phyloP scores from a whole-genome alignment of 345 rosid species.

The Salix purpurea region DNA sequence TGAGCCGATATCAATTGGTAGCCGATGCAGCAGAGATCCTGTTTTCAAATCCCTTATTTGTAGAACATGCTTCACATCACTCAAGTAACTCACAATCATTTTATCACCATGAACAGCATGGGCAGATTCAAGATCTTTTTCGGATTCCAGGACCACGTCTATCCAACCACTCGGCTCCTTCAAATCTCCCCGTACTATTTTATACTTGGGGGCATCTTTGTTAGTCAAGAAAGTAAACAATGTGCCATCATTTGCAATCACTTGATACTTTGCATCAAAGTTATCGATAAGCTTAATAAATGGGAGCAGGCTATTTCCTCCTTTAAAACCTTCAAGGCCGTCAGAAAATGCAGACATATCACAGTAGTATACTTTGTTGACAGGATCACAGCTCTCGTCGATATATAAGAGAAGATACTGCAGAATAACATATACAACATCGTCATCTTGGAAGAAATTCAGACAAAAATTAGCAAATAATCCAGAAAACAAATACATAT shows the following conservation, averaged over 20 bases:
- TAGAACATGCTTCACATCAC: conserved; percentile 73
- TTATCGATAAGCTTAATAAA: conserved; percentile 73
- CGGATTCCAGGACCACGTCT: conserved; percentile 68
- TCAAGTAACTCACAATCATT: conserved; percentile 74
- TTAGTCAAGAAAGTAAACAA: conserved; percentile 72
- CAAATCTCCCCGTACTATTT: conserved; percentile 72
- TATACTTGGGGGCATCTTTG: conserved; percentile 80
- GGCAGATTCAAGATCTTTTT: conserved; percentile 71
- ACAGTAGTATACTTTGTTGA: conserved; percentile 73
- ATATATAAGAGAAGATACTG: conserved; percentile 68
- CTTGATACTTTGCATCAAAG: conserved; percentile 58
- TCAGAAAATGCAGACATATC: conserved; percentile 58
- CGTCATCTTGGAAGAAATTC: not conserved
- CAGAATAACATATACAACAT: conserved; percentile 12
- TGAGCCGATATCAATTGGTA: conserved; percentile 81
- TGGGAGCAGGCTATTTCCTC: conserved; percentile 47
- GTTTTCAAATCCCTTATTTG: conserved; percentile 78
- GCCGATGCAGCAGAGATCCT: conserved; percentile 63
- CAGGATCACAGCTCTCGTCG: conserved; percentile 66
- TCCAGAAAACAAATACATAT: not conserved
- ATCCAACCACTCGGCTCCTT: conserved; percentile 69
- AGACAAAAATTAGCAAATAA: not conserved
- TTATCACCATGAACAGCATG: conserved; percentile 57
- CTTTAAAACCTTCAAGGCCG: conserved; percentile 65
- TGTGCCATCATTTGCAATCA: conserved; percentile 66